These are phyloP conservation scores for Xylaria sp. DNA, from an alignment of 2,329 filamentous ascomycete genomes.

Conservation along the genomic window DNA sequence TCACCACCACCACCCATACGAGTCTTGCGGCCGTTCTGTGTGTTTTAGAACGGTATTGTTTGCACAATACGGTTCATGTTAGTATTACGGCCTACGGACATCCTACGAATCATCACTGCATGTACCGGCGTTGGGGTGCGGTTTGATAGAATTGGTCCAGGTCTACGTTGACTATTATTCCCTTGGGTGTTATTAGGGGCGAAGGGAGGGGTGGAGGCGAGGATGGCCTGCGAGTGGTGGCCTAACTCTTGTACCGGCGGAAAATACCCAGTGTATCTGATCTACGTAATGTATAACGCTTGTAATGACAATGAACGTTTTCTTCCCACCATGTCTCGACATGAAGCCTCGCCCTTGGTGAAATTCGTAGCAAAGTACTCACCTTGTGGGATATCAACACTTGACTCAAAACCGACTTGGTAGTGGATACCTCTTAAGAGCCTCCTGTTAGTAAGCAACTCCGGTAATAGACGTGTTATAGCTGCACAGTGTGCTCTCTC, in stretches of 20 bases:
- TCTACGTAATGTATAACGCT: neutral
- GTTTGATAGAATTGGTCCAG: neutral
- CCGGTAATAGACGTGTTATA: neutral
- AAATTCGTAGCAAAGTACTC: neutral
- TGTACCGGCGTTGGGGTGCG: slow-evolving; percentile 22
- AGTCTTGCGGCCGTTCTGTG: neutral
- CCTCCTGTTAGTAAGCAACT: neutral
- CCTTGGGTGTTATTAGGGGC: neutral
- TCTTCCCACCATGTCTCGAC: neutral
- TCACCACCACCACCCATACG: neutral
- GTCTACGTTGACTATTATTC: neutral
- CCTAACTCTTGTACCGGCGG: neutral
- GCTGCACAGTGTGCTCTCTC: neutral
- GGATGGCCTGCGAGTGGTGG: neutral
- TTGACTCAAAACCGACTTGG: neutral
- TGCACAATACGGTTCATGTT: slow-evolving; percentile 3
- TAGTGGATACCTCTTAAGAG: neutral
- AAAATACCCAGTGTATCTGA: neutral
- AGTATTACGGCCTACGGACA: slow-evolving; percentile 5
- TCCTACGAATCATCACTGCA: slow-evolving; percentile 23
- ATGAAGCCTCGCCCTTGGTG: neutral
- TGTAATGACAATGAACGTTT: neutral
- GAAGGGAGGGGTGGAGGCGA: too few relatives aligned
- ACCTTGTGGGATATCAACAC: too few relatives aligned
- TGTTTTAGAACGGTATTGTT: neutral